Percentiles rank a stretch among this genome's conserved stretches.
Evolutionary conservation across 2,329 filamentous ascomycete species (phyloP).

Genomic region (Alternaria conjuncta): DNA sequence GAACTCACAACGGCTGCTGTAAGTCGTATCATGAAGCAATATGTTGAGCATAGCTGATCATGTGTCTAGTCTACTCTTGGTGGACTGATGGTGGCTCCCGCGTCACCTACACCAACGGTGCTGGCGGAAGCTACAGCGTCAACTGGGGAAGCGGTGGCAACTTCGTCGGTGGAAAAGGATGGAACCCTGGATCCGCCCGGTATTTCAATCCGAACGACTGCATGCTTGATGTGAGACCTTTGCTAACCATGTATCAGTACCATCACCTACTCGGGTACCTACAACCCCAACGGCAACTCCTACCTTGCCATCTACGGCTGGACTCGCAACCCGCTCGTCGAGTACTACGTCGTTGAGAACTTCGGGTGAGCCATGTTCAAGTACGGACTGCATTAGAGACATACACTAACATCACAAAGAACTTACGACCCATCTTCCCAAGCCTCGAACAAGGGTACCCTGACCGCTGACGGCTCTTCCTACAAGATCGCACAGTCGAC

Average conservation of each 20-base stretch:
- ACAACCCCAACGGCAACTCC: conserved; percentile 44
- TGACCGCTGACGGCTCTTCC: conserved; percentile 38
- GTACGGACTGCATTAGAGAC: background rate
- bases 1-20: conserved; percentile 64
- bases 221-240: background rate
- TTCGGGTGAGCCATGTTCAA: conserved; percentile 43
- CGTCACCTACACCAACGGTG: conserved; percentile 63
- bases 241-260: conserved; percentile 20
- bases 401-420: background rate
- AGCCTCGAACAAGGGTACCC: conserved; percentile 41
- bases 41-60: background rate
- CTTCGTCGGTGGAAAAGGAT: conserved; percentile 66
- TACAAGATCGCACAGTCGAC: conserved; percentile 42
- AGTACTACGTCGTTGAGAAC: conserved; percentile 61
- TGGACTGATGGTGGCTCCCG: conserved; percentile 63
- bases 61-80: conserved; percentile 56
- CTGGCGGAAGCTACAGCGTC: conserved; percentile 58
- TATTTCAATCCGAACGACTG: conserved; percentile 39
- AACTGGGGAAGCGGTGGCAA: conserved; percentile 60
- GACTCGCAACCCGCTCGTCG: conserved; percentile 60
- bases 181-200: conserved; percentile 60
- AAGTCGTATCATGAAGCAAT: background rate
- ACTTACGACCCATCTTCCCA: conserved; percentile 58
- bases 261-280: conserved; percentile 45
- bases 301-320: conserved; percentile 67